phyloP scores from a whole-genome alignment of 306 rosid genomes.

The Bauhinia variegata region DNA sequence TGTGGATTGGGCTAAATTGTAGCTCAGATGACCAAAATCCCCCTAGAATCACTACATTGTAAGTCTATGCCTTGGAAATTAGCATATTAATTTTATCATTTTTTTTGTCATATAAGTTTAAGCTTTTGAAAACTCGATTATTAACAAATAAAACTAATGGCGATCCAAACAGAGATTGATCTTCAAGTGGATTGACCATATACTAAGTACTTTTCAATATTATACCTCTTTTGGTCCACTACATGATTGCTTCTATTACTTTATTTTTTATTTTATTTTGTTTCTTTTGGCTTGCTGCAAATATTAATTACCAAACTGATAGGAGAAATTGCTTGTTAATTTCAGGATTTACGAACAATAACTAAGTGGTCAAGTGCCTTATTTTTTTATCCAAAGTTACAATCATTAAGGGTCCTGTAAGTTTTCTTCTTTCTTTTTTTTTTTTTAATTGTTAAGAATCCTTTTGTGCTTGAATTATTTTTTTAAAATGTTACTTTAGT shows the following conservation, averaged over 20 bases:
- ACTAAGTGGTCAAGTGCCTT: slow-evolving; percentile 38
- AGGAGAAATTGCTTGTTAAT: neutral
- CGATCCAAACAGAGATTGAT: slow-evolving; percentile 44
- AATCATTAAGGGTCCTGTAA: slow-evolving; percentile 39
- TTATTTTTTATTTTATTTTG: too few relatives aligned
- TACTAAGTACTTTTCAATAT: slow-evolving; percentile 35
- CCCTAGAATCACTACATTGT: slow-evolving; percentile 53
- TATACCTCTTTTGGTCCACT: too few relatives aligned
- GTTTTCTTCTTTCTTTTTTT: slow-evolving; percentile 37
- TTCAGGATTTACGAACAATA: slow-evolving; percentile 56
- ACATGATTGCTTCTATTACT: too few relatives aligned
- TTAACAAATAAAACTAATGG: neutral
- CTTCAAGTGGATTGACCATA: slow-evolving; percentile 51
- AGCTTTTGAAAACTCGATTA: neutral
- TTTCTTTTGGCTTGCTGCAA: too few relatives aligned
- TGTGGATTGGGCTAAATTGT: slow-evolving; percentile 62
- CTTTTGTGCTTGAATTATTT: too few relatives aligned
- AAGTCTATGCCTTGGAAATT: slow-evolving; percentile 28
- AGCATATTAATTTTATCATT: slow-evolving; percentile 8
- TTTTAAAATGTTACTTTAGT: too few relatives aligned
- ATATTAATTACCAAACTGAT: too few relatives aligned
- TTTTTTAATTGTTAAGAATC: too few relatives aligned
- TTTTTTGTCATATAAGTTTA: too few relatives aligned
- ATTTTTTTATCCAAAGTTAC: slow-evolving; percentile 33
- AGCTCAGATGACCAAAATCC: neutral